Evolutionary conservation across 371 early-diverging fungal species (phyloP).

Genomic region (Mortierella sp.): DNA sequence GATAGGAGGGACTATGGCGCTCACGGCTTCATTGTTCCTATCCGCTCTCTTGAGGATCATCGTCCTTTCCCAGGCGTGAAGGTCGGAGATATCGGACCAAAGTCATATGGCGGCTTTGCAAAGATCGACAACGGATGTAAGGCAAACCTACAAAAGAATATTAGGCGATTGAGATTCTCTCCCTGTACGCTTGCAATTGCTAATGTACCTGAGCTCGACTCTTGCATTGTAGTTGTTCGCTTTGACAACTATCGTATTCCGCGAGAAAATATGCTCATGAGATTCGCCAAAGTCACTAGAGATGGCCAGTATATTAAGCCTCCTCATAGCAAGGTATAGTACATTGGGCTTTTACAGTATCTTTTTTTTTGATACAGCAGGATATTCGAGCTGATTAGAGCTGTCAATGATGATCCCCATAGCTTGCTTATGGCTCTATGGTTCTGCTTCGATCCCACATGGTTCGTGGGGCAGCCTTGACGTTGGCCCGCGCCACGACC

Average conservation of each 20-base stretch:
- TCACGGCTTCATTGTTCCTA: constrained; percentile 86
- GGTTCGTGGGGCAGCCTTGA: constrained; percentile 62
- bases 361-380: no score
- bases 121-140: constrained; percentile 87
- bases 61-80: constrained; percentile 71
- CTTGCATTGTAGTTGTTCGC: constrained; percentile 64
- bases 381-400: no score
- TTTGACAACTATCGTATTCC: constrained; percentile 82
- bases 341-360: no score
- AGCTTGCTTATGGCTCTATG: constrained; percentile 84
- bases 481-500: constrained; percentile 71
- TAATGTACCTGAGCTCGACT: constrained; percentile 80
- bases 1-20: constrained; percentile 81
- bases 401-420: no score
- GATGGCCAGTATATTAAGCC: constrained; percentile 75
- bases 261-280: constrained; percentile 83
- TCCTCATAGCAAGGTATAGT: constrained; percentile 59
- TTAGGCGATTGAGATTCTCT: no score
- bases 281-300: constrained; percentile 75
- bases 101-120: constrained; percentile 76
- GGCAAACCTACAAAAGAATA: no score
- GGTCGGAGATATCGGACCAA: constrained; percentile 92
- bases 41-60: constrained; percentile 81
- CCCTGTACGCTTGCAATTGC: constrained; percentile 43
- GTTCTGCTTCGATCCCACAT: constrained; percentile 78